Evolutionary conservation across 2,329 filamentous ascomycete species (phyloP), one percentile per base, ranked within the genome.

Genomic region (Fusarium sulawesiense): DNA sequence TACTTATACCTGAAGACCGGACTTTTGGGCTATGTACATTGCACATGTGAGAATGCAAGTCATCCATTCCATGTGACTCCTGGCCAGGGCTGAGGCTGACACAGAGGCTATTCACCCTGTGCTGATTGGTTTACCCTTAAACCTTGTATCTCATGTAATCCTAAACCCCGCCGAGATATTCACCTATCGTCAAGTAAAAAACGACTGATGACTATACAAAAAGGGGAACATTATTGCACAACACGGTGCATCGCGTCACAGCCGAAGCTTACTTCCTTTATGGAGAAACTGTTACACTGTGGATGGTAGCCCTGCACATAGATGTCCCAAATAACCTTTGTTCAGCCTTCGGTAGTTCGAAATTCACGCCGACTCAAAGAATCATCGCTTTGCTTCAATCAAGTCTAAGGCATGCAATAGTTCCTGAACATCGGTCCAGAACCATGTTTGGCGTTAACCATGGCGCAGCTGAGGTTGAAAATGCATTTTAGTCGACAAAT

Each of bases 41-140:
- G 4, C 45, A 40, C 37, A 53, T 61, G 30, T 20, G 3, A 37
- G 25, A 25, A 61, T 61, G 30, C 25, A 60, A 27, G 23, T 25
- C 29, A 37, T 34, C 13, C 16, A 12, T 45, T 42, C 3, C 55
- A 37, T 30, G 27, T 60, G 29, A 60, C 23, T 21, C 18, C 21
- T 25, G n/a, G 25, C 20, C 9, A 56, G n/a, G 42, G 3, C 18
- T 29, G 48, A 27, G 21, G 29, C 23, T 56, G 54, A 29, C 44
- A 49, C 14, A 51, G 37, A 25, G 37, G 45, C 18, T n/a, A n/a
- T n/a, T n/a, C n/a, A 23, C 30, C 40, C n/a, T 23, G 20, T 53
- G 37, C 25, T 61, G 25, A 53, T 45, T 62, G 30, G 56, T 16
- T n/a, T 6, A 30, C 14, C 5, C 2, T n/a, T 1, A 14, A 16